Evolutionary conservation across 106 monocot genomes (phyloP), one percentile per base, ranked within the genome.

Genomic region (Agapanthus africanus): DNA sequence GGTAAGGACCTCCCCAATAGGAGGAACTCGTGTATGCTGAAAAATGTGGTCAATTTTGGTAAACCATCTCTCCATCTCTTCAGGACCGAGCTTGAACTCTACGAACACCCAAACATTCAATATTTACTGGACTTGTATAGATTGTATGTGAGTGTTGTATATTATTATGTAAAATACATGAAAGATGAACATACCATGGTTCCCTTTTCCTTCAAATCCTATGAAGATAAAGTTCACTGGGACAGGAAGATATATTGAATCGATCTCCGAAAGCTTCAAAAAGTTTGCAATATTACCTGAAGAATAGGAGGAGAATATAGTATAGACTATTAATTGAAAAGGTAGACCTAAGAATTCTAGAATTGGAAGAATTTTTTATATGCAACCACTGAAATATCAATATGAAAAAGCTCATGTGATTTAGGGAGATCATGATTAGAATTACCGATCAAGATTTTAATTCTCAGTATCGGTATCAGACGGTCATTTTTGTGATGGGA

Each of bases 201-300:
- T 89, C 39, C 97, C 97, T 84, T 89, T 88, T 70, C 97, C 92
- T 77, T 97, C 91, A 84, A 97, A 97, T 52, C 97, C 97, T 70
- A 97, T 84, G 61, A 97, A 97, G 52, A 97, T 85, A 72, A 97
- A 92, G 59, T 97, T 97, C 39, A 92, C 84, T 49, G 89, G 97
- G 33, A 97, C 61, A 21, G 91, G 76, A 13, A 92, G 76, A 65
- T 97, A 92, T 66, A 97, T 73, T 11, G 97, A 91, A 79, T 89
- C 97, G 31, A 97, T 77, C 71, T 87, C 87, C 37, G 86, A 74
- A 27, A 97, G 74, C 71, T 81, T 89, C 73, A 97, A 69, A 71
- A 82, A 97, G 62, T 86, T 88, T 57, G 91, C 97, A 73, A 97
- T 87, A 73, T 90, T 97, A 57, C 91, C 97, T 92, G 75, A 56